Evolutionary conservation across 2,329 filamentous ascomycete genomes (phyloP), one percentile per base, ranked within the genome.

Genomic region (Fusarium sp.): DNA sequence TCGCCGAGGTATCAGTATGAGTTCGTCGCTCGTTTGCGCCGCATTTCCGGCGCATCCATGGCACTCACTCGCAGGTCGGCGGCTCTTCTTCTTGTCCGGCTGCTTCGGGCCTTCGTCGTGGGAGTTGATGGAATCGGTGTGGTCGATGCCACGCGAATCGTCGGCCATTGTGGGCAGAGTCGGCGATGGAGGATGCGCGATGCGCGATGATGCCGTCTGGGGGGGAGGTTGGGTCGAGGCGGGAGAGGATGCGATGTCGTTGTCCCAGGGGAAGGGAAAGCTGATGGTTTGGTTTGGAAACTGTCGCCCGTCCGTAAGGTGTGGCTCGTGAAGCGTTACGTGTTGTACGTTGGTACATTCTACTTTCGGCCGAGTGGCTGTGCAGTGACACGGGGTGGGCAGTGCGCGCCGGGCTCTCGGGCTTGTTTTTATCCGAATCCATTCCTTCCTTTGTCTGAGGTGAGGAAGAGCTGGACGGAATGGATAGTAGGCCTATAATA

Each of bases 71-170:
- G 94, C 94, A 74, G 95, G 95, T 83, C 94, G 91, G 82, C 93
- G 91, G 87, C 90, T 97, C 90, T 97, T 97, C 82, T 92, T 89
- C 86, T 95, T 96, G 83, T 96, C 85, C 87, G 87, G 77, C 70
- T 82, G 78, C 76, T 87, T 85, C 73, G 80, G 79, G 73, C 82
- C 79, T 60, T 84, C 84, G 71, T 90, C 87, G 73, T 87, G 84
- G 40, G 87, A 88, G 64, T 83, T 79, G 73, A 89, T 86, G 50
- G 87, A 89, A 79, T 88, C 86, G 76, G 82, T 75, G 70, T 81
- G 84, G 67, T 81, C 83, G 76, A 81, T 78, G 70, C 79, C 81
- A 71, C 80, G 80, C 63, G 83, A 79, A 57, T 81, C 78, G 77
- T 87, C 85, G 76, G 84, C 81, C 86, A 87, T 88, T 71, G 67